phyloP scores from a whole-genome alignment of 306 rosid genomes.

The Cucurbita pepo region DNA sequence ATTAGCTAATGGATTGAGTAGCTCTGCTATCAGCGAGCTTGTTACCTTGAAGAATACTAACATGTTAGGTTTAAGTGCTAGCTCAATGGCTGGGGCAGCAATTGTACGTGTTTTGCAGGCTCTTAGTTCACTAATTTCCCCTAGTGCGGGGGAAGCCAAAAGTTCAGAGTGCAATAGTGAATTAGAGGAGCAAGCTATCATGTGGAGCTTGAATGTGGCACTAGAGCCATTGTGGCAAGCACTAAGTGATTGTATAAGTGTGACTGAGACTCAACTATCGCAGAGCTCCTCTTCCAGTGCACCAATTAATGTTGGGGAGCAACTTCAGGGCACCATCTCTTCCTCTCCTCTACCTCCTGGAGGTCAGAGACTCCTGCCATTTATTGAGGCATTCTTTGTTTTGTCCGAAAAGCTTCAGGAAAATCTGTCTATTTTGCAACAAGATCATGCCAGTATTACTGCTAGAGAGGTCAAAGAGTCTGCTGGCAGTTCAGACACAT shows the following conservation, averaged over 20 bases:
- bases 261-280: constrained; percentile 71
- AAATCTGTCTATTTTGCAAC: constrained; percentile 44
- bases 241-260: constrained; percentile 85
- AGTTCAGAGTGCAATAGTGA: constrained; percentile 34
- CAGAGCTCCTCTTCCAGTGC: constrained; percentile 51
- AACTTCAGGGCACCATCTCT: constrained; percentile 63
- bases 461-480: constrained; percentile 93
- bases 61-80: constrained; percentile 92
- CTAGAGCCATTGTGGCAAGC: constrained; percentile 96
- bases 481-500: constrained; percentile 45
- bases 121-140: constrained; percentile 58
- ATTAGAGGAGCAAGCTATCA: constrained; percentile 63
- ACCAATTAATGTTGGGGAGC: constrained; percentile 51
- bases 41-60: constrained; percentile 75
- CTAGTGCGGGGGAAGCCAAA: constrained; percentile 25
- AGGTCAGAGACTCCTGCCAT: constrained; percentile 87
- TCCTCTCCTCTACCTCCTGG: constrained; percentile 98
- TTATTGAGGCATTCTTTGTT: constrained; percentile 94
- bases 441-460: constrained; percentile 52
- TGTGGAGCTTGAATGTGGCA: constrained; percentile 74
- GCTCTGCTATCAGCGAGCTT: constrained; percentile 81
- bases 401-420: constrained; percentile 89
- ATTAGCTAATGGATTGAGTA: constrained; percentile 66
- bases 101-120: constrained; percentile 85
- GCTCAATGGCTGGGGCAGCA: constrained; percentile 97